Percentiles rank a stretch among this genome's conserved stretches.
Evolutionary conservation across 2,329 filamentous ascomycete genomes (phyloP).

Genomic region (Colletotrichum euphorbiae): DNA sequence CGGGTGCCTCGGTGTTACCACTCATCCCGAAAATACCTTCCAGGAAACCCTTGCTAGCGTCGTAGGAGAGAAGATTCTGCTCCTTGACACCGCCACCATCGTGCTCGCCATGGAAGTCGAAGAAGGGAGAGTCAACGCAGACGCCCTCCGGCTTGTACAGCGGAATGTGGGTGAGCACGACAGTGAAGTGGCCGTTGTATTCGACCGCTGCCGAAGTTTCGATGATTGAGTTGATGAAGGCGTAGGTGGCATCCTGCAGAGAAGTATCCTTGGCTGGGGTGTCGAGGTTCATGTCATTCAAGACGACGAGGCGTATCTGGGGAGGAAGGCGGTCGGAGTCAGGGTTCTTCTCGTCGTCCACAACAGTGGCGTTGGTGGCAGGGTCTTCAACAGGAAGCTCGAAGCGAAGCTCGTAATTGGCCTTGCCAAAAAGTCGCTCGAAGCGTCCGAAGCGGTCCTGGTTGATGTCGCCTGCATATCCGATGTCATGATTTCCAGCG

Average conservation of each 20-base stretch:
- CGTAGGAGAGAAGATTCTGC: slow-evolving; percentile 87
- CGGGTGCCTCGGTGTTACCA: slow-evolving; percentile 68
- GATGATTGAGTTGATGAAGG: slow-evolving; percentile 79
- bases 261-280: slow-evolving; percentile 75
- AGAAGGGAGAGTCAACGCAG: slow-evolving; percentile 87
- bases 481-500: slow-evolving; percentile 95
- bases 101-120: slow-evolving; percentile 77
- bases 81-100: slow-evolving; percentile 81
- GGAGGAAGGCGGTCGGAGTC: slow-evolving; percentile 65
- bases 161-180: slow-evolving; percentile 93
- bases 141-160: slow-evolving; percentile 85
- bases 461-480: slow-evolving; percentile 92
- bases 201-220: slow-evolving; percentile 70
- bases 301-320: slow-evolving; percentile 82
- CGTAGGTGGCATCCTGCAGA: slow-evolving; percentile 81
- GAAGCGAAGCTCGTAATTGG: slow-evolving; percentile 90
- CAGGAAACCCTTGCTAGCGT: slow-evolving; percentile 80
- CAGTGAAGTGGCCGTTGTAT: slow-evolving; percentile 75
- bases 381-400: slow-evolving; percentile 63
- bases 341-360: slow-evolving; percentile 56
- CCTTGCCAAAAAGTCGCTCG: slow-evolving; percentile 84
- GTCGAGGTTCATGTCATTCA: slow-evolving; percentile 96
- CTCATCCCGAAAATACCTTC: slow-evolving; percentile 87
- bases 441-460: slow-evolving; percentile 81
- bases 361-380: slow-evolving; percentile 54